Evolutionary conservation across 2,329 filamentous ascomycete genomes (phyloP), one percentile per base, ranked within the genome.

Genomic region (Sarocladium oryzae): DNA sequence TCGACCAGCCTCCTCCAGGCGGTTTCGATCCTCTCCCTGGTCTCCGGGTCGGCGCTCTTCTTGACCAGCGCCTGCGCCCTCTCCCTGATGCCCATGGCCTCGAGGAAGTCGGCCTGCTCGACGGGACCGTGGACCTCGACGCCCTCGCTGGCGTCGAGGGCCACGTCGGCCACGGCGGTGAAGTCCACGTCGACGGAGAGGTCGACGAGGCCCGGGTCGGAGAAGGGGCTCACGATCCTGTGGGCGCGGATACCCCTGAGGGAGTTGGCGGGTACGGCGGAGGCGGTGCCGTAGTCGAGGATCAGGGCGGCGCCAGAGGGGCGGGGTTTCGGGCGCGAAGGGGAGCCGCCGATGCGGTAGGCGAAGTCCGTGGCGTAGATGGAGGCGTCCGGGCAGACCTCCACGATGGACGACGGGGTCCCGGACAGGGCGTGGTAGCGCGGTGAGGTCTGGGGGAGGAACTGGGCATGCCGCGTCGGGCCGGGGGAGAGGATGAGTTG

Each of bases 101-200:
- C 76, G 35, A 99, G 69, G 66, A 95, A 99, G 35, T 78, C 73
- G 0, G 82, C 89, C 69, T 99, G 93, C 55, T 90, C 82, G 1
- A 96, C 84, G 0, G 93, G 93, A 0, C 93, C 93, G 62, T 97
- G 91, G 6, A 96, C 88, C 67, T 99, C 93, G 3, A 97, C 83
- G 2, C 84, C 86, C 1, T 84, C 78, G 57, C 85, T 91, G 0
- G 88, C 87, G 35, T 78, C 72, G 41, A 88, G 77, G 0, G 91
- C 91, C 1, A 86, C 77, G 64, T 97, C 91, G 0, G 90, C 91
- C 1, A 99, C 72, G 10, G 86, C 89, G 0, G 81, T 79, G 63
- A 99, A 99, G 67, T 99, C 93, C 1, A 99, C 93, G 63, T 99
- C 92, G 1, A 88, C 92, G 57, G 85, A 90, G 20, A 99, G 75